These are phyloP conservation scores for Cercospora citrullina DNA, from an alignment of 2,329 filamentous ascomycete species.

Conservation along the genomic window DNA sequence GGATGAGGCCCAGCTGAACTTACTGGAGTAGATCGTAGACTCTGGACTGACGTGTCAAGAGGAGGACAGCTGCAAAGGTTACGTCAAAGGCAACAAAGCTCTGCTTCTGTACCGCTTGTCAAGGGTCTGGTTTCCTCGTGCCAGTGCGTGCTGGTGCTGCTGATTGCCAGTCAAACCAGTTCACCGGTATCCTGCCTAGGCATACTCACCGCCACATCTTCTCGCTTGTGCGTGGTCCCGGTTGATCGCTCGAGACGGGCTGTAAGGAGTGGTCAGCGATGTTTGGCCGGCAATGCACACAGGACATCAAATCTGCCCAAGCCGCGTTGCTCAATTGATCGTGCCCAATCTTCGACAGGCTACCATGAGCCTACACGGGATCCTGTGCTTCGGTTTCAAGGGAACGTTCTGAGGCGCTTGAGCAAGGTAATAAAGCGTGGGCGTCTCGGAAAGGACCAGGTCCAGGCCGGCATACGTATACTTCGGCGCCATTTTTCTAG, in stretches of 20 bases:
- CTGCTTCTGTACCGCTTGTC: neutral
- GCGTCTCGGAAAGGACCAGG: neutral
- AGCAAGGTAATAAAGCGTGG: neutral
- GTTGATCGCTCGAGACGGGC: neutral
- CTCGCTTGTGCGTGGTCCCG: neutral
- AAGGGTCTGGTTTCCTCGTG: neutral
- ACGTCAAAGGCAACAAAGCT: neutral
- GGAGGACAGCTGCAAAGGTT: neutral
- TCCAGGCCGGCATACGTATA: neutral
- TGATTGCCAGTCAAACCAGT: constrained; percentile 1
- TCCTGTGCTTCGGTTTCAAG: neutral
- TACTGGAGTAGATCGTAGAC: neutral
- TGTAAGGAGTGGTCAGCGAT: neutral
- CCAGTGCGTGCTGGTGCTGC: neutral
- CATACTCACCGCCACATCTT: neutral
- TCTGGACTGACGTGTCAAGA: neutral
- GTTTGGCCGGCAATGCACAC: neutral
- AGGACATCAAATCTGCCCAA: neutral
- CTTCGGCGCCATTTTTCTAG: neutral
- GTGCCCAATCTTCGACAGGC: neutral
- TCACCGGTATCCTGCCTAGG: neutral
- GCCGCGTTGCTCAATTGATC: neutral
- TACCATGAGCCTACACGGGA: neutral
- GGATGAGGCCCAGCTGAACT: neutral
- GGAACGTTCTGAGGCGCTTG: neutral